Evolutionary conservation across 2,329 filamentous ascomycete genomes (phyloP).

Genomic region (Biscogniauxia mediterranea): DNA sequence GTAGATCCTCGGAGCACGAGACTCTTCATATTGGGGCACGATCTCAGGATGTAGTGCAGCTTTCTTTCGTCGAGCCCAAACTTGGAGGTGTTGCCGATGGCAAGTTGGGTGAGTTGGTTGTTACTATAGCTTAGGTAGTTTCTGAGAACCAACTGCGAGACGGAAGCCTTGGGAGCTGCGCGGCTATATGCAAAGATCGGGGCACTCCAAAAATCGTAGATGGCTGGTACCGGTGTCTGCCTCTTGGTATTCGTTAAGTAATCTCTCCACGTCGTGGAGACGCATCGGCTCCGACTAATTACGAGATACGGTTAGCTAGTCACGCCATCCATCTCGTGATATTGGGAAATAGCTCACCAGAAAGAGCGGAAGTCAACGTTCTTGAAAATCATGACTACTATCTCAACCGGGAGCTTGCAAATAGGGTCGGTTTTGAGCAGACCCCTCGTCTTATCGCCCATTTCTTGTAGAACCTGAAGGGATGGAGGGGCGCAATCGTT

Average conservation of each 20-base stretch:
- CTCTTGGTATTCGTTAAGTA: conserved; percentile 14
- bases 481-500: conserved; percentile 1
- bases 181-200: conserved; percentile 16
- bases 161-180: background rate
- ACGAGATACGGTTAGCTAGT: background rate
- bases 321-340: background rate
- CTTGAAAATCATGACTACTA: conserved; percentile 26
- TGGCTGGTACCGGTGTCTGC: background rate
- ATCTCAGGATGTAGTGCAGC: conserved; percentile 7
- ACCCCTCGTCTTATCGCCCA: conserved; percentile 19
- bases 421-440: conserved; percentile 23
- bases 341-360: conserved; percentile 18
- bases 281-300: conserved; percentile 24
- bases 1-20: conserved; percentile 19
- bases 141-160: conserved; percentile 1
- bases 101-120: conserved; percentile 15
- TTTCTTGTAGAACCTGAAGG: conserved; percentile 15
- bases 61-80: conserved; percentile 12
- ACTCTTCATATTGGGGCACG: conserved; percentile 14
- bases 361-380: conserved; percentile 19
- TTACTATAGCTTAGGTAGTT: conserved; percentile 10
- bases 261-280: conserved; percentile 27
- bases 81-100: conserved; percentile 11
- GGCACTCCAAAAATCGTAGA: conserved; percentile 22
- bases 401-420: conserved; percentile 24